Evolutionary conservation across 768 basidiomycete genomes (phyloP), one percentile per base, ranked within the genome.

Genomic region (Leccinum ochraceum): DNA sequence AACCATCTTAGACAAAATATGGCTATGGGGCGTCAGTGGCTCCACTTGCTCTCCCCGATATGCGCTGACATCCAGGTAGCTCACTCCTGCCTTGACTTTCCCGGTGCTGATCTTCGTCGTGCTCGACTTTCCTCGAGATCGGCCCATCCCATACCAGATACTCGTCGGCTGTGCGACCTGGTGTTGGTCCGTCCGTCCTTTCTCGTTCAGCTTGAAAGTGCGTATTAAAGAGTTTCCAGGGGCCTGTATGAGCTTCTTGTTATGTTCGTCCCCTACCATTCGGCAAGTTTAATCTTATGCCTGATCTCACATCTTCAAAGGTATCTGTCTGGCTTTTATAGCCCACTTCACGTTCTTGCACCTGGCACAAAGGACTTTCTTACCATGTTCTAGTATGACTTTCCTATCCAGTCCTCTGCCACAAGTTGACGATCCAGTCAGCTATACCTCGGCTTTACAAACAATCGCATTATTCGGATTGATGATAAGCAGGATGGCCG

Each of bases 391-490:
- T 75, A 75, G 75, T 76, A 58, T 14, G 67, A 37, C 34, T 44
- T 53, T 49, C 24, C 22, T 16, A 37, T 39, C 2, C 22, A 30
- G 11, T 54, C 49, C 42, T 64, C 39, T 42, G 17, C 16, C 22
- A 13, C 13, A 16, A 37, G 22, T 46, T 69, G 32, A 67, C 54
- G 58, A 51, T 17, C 61, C 48, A 7, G 61, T 7, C 49, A 73
- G 61, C 46, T 74, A 65, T 66, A 75, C 66, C 51, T 74, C 59
- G 78, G 74, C 71, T 24, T 62, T 77, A 81, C 63, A 75, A 76
- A 87, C 86, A 1, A 84, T 91, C 49, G 87, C 84, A 2, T 74
- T 92, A 11, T 92, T 92, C 64, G 89, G 89, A 22, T 70, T 92
- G 58, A 83, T 85, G 66, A 69, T 88, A 64, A 83, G 87, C 60